Evolutionary conservation across 805 yeast species (phyloP).

Genomic region (Metschnikowia amazonensis): DNA sequence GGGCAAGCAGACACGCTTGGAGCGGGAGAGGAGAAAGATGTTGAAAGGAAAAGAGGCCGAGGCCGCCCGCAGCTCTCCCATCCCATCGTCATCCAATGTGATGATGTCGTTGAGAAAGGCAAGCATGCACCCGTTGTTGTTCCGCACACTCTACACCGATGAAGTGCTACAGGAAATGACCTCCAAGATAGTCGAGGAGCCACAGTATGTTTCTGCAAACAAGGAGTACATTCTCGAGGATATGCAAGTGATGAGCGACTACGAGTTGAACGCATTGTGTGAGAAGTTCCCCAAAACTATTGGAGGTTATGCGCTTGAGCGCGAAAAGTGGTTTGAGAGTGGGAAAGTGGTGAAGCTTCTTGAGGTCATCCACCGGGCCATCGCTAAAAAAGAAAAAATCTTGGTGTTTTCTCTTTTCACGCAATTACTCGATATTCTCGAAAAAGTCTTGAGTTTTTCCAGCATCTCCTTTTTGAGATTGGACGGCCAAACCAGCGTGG

Average conservation of each 20-base stretch:
- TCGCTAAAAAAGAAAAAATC: slow-evolving; percentile 62
- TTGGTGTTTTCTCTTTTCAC: slow-evolving; percentile 89
- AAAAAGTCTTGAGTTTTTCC: slow-evolving; percentile 60
- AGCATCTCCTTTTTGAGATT: slow-evolving; percentile 72
- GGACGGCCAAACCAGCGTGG: slow-evolving; percentile 94
- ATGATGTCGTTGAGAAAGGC: slow-evolving; percentile 91
- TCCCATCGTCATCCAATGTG: slow-evolving; percentile 57
- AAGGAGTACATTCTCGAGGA: slow-evolving; percentile 78
- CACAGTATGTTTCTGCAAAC: slow-evolving; percentile 77
- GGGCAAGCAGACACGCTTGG: slow-evolving; percentile 39
- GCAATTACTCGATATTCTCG: slow-evolving; percentile 85
- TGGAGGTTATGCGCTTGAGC: slow-evolving; percentile 48
- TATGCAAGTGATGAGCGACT: slow-evolving; percentile 92
- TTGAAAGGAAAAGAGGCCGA: slow-evolving; percentile 36
- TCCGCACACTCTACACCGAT: slow-evolving; percentile 63
- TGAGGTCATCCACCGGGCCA: slow-evolving; percentile 54
- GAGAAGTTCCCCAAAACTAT: slow-evolving; percentile 66
- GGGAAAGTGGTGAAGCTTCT: slow-evolving; percentile 68
- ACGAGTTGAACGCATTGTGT: slow-evolving; percentile 76
- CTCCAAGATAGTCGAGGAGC: slow-evolving; percentile 72
- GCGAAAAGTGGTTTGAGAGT: slow-evolving; percentile 55
- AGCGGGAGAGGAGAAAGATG: slow-evolving; percentile 41
- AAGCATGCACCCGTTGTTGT: slow-evolving; percentile 84
- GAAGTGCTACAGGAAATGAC: slow-evolving; percentile 62
- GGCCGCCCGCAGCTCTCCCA: slow-evolving; percentile 27